phyloP scores from a whole-genome alignment of 192 early-diverging fungal species.

The Coemansia pectinata region DNA sequence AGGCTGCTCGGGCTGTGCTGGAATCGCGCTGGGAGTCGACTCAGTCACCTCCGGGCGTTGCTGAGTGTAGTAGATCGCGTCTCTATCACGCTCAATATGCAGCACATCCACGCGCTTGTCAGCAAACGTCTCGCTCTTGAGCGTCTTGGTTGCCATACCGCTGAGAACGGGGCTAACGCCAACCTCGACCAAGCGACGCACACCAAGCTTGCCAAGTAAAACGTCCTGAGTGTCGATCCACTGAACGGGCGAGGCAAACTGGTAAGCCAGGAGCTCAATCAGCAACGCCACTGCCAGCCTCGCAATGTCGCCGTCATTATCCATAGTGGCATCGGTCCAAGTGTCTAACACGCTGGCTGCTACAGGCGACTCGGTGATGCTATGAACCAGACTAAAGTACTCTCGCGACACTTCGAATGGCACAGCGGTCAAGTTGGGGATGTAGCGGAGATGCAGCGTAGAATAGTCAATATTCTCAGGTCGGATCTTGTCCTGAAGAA shows the following conservation, averaged over 20 bases:
- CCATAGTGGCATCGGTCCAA: constrained; percentile 53
- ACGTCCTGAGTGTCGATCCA: constrained; percentile 96
- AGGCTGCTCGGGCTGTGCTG: not conserved
- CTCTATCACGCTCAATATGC: constrained; percentile 15
- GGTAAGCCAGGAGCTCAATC: constrained; percentile 87
- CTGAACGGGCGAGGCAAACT: constrained; percentile 89
- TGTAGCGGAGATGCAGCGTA: constrained; percentile 73
- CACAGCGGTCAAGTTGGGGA: constrained; percentile 90
- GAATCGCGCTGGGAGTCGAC: not conserved
- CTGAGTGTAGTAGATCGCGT: constrained; percentile 15
- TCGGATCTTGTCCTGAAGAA: constrained; percentile 77
- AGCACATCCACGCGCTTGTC: constrained; percentile 4
- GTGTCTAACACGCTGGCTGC: constrained; percentile 67
- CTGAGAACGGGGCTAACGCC: constrained; percentile 82
- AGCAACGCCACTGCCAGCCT: constrained; percentile 74
- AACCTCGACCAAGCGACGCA: constrained; percentile 82
- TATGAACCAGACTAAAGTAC: constrained; percentile 74
- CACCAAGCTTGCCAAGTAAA: constrained; percentile 70
- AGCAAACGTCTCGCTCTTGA: not conserved
- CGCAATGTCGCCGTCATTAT: constrained; percentile 64
- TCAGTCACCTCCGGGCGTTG: not conserved
- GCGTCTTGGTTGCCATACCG: constrained; percentile 78
- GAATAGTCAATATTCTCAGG: constrained; percentile 65
- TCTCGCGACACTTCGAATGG: constrained; percentile 79
- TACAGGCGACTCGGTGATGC: constrained; percentile 67